phyloP scores from a whole-genome alignment of 2,329 filamentous ascomycete species.

The Fusarium goolgardi region DNA sequence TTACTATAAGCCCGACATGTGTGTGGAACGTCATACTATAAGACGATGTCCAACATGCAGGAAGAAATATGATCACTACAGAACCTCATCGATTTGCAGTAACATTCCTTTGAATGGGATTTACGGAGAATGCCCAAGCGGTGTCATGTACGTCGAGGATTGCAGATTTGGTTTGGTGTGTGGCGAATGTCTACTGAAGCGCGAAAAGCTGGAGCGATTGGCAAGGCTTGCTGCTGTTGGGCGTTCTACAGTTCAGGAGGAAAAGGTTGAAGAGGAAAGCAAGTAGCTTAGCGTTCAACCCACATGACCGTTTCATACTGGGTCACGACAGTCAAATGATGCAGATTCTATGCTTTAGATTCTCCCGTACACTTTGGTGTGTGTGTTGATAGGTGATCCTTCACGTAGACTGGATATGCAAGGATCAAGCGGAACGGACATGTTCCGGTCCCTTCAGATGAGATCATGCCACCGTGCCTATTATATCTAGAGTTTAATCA shows the following conservation, averaged over 20 bases:
- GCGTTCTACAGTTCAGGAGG: background rate
- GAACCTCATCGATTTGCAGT: rapidly evolving
- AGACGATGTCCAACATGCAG: background rate
- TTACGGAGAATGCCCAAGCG: background rate
- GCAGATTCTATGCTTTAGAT: background rate
- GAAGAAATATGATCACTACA: background rate
- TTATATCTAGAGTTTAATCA: background rate
- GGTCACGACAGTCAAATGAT: rapidly evolving
- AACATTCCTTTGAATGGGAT: rapidly evolving
- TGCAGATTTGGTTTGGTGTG: background rate
- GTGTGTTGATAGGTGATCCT: rapidly evolving
- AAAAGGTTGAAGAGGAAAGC: background rate
- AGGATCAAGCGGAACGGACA: background rate
- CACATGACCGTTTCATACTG: too few species aligned
- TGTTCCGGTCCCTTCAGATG: background rate
- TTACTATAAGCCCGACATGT: background rate
- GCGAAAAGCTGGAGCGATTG: rapidly evolving
- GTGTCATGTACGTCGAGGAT: rapidly evolving
- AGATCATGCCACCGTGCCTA: background rate
- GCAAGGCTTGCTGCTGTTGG: background rate
- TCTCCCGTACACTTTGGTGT: background rate
- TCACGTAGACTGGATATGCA: background rate
- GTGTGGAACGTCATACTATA: background rate
- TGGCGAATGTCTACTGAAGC: background rate
- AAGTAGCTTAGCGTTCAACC: background rate